These are phyloP conservation scores for Nicotiana tomentosiformis DNA, from an alignment of 257 asterid genomes.

Conservation along the genomic window DNA sequence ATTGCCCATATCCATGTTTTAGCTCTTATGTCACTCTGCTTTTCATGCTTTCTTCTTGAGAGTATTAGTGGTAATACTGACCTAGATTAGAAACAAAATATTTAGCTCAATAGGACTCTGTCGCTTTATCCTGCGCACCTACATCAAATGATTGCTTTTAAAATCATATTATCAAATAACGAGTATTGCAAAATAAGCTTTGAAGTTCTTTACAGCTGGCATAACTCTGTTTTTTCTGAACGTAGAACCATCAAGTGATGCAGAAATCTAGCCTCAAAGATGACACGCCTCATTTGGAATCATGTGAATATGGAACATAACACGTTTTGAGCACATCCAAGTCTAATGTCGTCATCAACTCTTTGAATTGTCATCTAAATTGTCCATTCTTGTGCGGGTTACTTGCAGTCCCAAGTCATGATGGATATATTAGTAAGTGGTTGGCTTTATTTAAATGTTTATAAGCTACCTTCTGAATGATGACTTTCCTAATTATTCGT, in stretches of 20 bases:
- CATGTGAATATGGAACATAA: constrained; percentile 16
- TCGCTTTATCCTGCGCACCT: not conserved
- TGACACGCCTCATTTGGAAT: constrained; percentile 24
- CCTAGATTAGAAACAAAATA: not conserved
- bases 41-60: not conserved
- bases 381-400: constrained; percentile 20
- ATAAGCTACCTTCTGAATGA: not conserved
- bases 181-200: constrained; percentile 6
- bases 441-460: constrained; percentile 24
- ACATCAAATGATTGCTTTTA: not conserved
- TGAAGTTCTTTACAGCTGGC: constrained; percentile 15
- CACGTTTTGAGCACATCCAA: constrained; percentile 28
- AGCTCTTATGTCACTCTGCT: not conserved
- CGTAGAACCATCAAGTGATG: constrained; percentile 15
- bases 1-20: not conserved
- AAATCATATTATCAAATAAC: not conserved
- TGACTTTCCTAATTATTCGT: not conserved
- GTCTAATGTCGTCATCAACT: constrained; percentile 19
- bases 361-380: constrained; percentile 20
- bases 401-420: constrained; percentile 12
- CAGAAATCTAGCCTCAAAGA: constrained; percentile 17
- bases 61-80: not conserved
- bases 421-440: constrained; percentile 26
- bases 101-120: not conserved
- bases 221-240: constrained; percentile 12